These are phyloP conservation scores for Tripterygium wilfordii DNA, from an alignment of 177 flowering plant species.

Conservation along the genomic window DNA sequence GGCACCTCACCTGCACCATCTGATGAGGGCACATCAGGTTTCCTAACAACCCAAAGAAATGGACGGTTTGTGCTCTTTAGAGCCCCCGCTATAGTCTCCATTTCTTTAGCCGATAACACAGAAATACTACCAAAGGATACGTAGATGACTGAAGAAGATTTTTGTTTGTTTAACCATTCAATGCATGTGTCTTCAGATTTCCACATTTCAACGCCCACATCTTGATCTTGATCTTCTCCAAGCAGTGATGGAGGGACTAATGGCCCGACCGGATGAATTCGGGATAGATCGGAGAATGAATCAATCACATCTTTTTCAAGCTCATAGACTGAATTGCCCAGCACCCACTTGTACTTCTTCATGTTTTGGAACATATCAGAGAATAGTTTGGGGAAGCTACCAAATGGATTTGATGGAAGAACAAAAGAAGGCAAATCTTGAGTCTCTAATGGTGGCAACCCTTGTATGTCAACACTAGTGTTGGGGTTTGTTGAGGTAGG, in stretches of 20 bases:
- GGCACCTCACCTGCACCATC: constrained; percentile 18
- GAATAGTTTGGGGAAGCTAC: constrained; percentile 13
- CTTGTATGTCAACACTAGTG: constrained; percentile 22
- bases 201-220: constrained; percentile 21
- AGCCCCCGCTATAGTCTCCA: constrained; percentile 27
- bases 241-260: constrained; percentile 28
- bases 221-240: constrained; percentile 11
- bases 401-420: constrained; percentile 28
- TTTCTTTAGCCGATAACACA: constrained; percentile 18
- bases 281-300: constrained; percentile 14
- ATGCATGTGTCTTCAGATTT: constrained; percentile 28
- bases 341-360: constrained; percentile 31
- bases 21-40: background rate
- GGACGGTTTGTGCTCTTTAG: constrained; percentile 15
- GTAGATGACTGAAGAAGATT: constrained; percentile 31
- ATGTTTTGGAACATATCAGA: constrained; percentile 11
- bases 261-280: constrained; percentile 30
- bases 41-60: constrained; percentile 47
- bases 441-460: constrained; percentile 22
- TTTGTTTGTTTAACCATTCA: constrained; percentile 34
- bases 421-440: constrained; percentile 40
- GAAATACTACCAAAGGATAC: constrained; percentile 48
- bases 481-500: constrained; percentile 21
- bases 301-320: constrained; percentile 33
- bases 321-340: constrained; percentile 39